Percentiles rank a stretch among this genome's conserved stretches.
Conservation (phyloP, 768 basidiomycete genomes). For the Cyclocybe aegerita region DNA sequence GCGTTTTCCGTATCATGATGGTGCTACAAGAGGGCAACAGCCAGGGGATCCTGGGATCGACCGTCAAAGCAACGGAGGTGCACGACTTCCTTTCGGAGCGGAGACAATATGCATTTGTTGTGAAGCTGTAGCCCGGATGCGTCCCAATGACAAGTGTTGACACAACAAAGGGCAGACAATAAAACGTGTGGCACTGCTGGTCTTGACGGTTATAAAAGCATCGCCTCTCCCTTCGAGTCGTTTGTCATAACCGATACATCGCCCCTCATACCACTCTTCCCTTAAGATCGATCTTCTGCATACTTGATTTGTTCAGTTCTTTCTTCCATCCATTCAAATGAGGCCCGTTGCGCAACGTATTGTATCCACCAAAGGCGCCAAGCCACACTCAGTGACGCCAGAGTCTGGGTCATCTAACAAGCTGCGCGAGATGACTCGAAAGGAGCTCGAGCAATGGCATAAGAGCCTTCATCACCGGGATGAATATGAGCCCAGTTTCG, state of each 20-base stretch:
- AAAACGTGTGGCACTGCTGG: conserved; percentile 8
- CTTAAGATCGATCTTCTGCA: not conserved
- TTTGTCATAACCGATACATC: conserved; percentile 1
- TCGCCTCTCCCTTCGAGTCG: not conserved
- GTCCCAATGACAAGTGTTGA: not conserved
- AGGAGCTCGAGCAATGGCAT: conserved; percentile 12
- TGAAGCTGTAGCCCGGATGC: not conserved
- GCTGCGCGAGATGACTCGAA: conserved; percentile 11
- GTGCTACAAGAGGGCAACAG: not conserved
- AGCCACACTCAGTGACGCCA: not conserved
- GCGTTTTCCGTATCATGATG: not conserved
- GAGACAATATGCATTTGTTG: conserved; percentile 5
- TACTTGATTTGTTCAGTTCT: too few species aligned
- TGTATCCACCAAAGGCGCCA: not conserved
- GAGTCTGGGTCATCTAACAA: not conserved
- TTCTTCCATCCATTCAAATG: too few species aligned
- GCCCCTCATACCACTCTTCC: not conserved
- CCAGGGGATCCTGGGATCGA: conserved; percentile 8
- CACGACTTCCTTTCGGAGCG: conserved; percentile 8
- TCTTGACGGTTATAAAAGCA: conserved; percentile 2
- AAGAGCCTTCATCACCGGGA: conserved; percentile 4
- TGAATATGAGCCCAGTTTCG: conserved; percentile 4
- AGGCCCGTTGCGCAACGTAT: not conserved
- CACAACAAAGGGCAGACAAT: conserved; percentile 3
- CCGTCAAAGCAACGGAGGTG: not conserved